Evolutionary conservation across 176 grass and related monocot species (phyloP), one percentile per base, ranked within the genome.

Genomic region (Puya raimondii): DNA sequence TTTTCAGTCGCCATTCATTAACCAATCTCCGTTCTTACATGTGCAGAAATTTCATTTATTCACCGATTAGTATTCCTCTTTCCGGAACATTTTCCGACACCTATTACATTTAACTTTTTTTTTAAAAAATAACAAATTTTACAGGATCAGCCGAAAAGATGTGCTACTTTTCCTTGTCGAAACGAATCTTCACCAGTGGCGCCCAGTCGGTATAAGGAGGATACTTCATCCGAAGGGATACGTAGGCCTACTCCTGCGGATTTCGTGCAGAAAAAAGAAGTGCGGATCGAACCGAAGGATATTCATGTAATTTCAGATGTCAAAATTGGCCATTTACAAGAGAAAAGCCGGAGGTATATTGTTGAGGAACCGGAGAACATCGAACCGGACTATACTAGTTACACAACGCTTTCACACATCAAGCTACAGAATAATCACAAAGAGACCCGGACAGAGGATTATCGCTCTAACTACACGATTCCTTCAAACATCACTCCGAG

Each of bases 291-390:
- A 51, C 82, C 82, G 10, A 88, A 99, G 82, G 84, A 88, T 81
- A 91, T 86, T 65, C 82, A 88, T 83, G 82, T 88, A 9, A 64
- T 86, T 81, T 75, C 87, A 85, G 79, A 79, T 67, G 68, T 66
- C 33, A 26, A 63, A 27, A 63, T 63, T 80, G 70, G 47, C 67
- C 70, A 66, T 26, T 5, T 69, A 22, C 63, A 77, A 0, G 74
- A 83, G 76, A 85, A 74, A 75, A 82, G 48, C 66, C 72, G 58
- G 53, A 91, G 78, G 66, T 79, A 57, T 4, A 20, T 64, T 66
- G 64, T 70, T 63, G 56, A 78, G 48, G 87, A 84, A 79, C 72
- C 69, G 69, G 65, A 82, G 49, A 78, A 71, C 68, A 76, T 63
- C 59, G 69, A 78, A 10, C n/a, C 66, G 29, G 16, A 58, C 64